Conservation (phyloP, 2,329 filamentous ascomycete genomes). For the Trichoderma aggressivum region DNA sequence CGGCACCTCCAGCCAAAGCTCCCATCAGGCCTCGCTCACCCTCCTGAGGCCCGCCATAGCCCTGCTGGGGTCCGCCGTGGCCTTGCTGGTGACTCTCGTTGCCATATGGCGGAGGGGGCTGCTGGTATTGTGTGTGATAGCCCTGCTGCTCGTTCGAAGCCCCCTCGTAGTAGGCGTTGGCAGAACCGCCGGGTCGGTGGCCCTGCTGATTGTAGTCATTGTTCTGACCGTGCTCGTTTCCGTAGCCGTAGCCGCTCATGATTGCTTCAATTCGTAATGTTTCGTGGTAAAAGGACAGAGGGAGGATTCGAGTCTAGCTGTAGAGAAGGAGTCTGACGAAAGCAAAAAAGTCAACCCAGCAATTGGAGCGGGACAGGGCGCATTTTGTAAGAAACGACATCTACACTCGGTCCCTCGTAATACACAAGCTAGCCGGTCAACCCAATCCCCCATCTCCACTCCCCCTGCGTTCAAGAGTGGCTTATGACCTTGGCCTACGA, state of each 20-base stretch:
- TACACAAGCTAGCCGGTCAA: neutral
- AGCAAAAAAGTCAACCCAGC: neutral
- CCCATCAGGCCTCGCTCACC: conserved; percentile 43
- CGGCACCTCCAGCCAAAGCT: conserved; percentile 39
- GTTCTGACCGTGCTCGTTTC: neutral
- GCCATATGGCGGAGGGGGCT: conserved; percentile 7
- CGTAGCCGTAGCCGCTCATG: conserved; percentile 18
- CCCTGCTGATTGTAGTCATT: neutral
- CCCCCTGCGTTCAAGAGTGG: conserved; percentile 15
- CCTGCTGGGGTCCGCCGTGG: neutral
- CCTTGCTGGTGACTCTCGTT: neutral
- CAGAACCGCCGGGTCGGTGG: neutral
- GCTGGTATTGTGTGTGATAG: conserved; percentile 9
- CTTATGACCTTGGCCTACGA: conserved; percentile 8
- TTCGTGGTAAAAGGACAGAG: neutral
- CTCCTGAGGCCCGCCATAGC: conserved; percentile 27
- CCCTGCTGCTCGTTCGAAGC: neutral
- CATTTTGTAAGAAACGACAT: neutral
- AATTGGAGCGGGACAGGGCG: neutral
- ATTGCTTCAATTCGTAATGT: neutral
- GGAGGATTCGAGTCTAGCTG: neutral
- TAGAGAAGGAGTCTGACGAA: neutral
- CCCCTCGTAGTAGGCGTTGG: conserved; percentile 12
- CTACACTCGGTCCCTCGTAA: neutral
- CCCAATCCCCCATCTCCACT: conserved; percentile 10